Conservation (phyloP, 1,284 basidiomycete species). For the Athelia sp. region DNA sequence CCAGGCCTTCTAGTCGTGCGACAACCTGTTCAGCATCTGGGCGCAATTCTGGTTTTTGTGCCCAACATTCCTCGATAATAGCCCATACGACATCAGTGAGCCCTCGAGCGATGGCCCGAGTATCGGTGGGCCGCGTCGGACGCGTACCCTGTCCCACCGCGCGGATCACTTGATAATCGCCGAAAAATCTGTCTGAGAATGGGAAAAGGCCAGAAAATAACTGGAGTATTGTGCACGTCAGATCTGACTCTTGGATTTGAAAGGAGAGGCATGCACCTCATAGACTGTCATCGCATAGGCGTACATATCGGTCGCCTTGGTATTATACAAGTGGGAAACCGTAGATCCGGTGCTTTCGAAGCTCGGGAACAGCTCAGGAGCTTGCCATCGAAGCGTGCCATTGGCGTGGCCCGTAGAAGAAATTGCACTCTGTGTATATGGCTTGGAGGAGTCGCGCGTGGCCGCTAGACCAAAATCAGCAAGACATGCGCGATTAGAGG, state of each 20-base stretch:
- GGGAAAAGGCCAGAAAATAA: background rate
- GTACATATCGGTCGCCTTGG: background rate
- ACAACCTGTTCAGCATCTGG: background rate
- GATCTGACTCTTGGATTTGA: background rate
- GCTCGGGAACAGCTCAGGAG: background rate
- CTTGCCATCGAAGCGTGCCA: background rate
- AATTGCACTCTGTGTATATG: no score
- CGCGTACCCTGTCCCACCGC: background rate
- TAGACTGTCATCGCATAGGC: background rate
- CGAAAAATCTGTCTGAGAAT: background rate
- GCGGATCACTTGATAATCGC: background rate
- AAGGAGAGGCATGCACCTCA: background rate
- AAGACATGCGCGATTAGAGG: background rate
- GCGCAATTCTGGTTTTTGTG: background rate
- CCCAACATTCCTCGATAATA: background rate
- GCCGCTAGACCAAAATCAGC: conserved; percentile 1
- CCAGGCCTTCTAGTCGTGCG: background rate
- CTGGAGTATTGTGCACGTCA: background rate
- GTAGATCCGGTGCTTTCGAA: background rate
- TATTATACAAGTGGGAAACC: background rate
- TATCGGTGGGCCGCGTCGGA: background rate
- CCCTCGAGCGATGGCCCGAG: background rate
- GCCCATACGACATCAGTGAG: background rate
- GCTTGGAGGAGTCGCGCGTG: background rate
- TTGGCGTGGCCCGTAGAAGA: background rate